Conservation (phyloP, 169 alveolate species). For the Plasmodium malariae region DNA sequence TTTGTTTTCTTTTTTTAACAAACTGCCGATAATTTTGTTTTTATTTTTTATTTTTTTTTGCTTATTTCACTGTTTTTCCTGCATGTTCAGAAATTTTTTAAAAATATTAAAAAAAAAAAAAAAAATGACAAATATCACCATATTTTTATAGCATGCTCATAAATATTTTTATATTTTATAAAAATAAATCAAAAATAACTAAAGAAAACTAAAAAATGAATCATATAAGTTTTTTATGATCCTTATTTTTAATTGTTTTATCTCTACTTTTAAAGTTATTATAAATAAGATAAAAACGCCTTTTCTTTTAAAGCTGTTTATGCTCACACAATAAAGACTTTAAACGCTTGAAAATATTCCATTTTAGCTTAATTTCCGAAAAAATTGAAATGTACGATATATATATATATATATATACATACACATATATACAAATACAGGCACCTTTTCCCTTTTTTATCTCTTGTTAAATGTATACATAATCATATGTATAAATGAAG, state of each 20-base stretch:
- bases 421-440: background rate
- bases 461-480: constrained; percentile 13
- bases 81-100: background rate
- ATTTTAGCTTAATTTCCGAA: constrained; percentile 13
- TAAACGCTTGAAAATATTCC: background rate
- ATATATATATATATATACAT: background rate
- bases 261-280: background rate
- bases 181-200: background rate
- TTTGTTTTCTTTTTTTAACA: too few species aligned
- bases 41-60: constrained; percentile 2
- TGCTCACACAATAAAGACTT: background rate
- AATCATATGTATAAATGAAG: background rate
- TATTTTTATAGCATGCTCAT: background rate
- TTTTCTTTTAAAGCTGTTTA: background rate
- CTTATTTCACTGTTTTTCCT: background rate
- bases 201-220: background rate
- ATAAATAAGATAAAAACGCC: background rate
- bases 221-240: background rate
- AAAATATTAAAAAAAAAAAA: constrained; percentile 5
- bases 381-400: background rate
- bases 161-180: constrained; percentile 3
- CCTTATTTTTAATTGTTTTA: background rate
- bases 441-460: too few species aligned
- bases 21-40: too few species aligned
- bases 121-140: constrained; percentile 1